phyloP scores from a whole-genome alignment of 163 green algal genomes.

The Chlorella variabilis region DNA sequence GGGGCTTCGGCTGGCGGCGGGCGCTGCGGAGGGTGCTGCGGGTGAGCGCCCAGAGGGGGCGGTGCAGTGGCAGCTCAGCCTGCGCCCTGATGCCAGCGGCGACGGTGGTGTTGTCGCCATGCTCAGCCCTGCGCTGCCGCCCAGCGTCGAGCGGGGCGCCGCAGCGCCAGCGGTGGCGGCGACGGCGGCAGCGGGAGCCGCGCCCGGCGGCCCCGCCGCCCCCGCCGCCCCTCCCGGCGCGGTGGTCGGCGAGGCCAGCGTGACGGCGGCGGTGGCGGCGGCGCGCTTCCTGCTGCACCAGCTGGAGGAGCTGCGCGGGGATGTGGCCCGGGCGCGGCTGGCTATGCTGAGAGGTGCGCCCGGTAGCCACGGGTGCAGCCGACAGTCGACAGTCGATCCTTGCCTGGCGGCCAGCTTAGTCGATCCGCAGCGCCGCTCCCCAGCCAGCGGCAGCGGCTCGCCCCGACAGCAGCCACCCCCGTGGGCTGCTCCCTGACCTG shows the following conservation, averaged over 20 bases:
- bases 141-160: neutral
- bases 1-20: no score
- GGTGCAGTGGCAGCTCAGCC: no score
- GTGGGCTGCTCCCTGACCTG: no score
- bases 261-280: constrained; percentile 26
- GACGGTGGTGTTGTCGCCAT: neutral
- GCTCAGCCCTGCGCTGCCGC: neutral
- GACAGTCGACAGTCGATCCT: no score
- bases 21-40: neutral
- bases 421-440: no score
- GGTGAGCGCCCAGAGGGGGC: neutral
- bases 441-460: no score
- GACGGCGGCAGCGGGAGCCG: neutral
- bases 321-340: constrained; percentile 43
- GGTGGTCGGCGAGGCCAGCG: neutral
- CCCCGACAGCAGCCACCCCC: no score
- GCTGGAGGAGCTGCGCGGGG: constrained; percentile 34
- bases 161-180: neutral
- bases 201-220: no score
- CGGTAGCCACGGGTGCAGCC: no score
- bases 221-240: no score
- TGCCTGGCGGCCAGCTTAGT: no score
- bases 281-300: constrained; percentile 43
- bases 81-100: neutral
- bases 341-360: constrained; percentile 37